These are phyloP conservation scores for Russula vinacea DNA, from an alignment of 768 basidiomycete species.

Conservation along the genomic window DNA sequence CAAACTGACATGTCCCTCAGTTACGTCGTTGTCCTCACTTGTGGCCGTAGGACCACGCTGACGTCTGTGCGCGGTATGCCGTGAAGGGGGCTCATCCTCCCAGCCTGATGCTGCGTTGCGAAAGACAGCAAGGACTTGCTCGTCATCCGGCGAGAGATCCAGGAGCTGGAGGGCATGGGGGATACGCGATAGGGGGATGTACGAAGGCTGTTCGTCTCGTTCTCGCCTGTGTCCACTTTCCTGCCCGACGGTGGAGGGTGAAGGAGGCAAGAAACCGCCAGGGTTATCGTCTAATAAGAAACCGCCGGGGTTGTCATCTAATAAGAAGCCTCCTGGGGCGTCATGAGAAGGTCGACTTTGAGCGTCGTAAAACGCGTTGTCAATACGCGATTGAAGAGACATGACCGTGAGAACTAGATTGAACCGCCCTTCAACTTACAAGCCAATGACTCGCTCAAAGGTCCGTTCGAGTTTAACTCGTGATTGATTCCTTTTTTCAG, in stretches of 20 bases:
- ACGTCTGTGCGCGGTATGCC: neutral
- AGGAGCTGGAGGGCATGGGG: conserved; percentile 61
- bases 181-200: conserved; percentile 55
- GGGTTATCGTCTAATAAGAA: conserved; percentile 37
- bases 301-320: conserved; percentile 35
- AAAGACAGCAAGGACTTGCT: conserved; percentile 69
- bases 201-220: conserved; percentile 26
- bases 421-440: neutral
- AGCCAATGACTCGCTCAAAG: conserved; percentile 20
- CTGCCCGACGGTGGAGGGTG: neutral
- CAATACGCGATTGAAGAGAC: conserved; percentile 15
- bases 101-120: conserved; percentile 74
- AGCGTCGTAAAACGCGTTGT: conserved; percentile 21
- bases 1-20: conserved; percentile 46
- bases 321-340: conserved; percentile 39
- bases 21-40: conserved; percentile 27
- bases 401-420: conserved; percentile 9
- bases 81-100: conserved; percentile 34
- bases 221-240: neutral
- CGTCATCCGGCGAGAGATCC: conserved; percentile 59
- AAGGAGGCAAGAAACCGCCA: conserved; percentile 36
- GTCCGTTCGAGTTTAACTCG: neutral
- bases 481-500: neutral
- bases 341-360: neutral
- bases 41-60: conserved; percentile 27